Evolutionary conservation across 2,329 filamentous ascomycete genomes (phyloP).

Genomic region (Fusarium sp.): DNA sequence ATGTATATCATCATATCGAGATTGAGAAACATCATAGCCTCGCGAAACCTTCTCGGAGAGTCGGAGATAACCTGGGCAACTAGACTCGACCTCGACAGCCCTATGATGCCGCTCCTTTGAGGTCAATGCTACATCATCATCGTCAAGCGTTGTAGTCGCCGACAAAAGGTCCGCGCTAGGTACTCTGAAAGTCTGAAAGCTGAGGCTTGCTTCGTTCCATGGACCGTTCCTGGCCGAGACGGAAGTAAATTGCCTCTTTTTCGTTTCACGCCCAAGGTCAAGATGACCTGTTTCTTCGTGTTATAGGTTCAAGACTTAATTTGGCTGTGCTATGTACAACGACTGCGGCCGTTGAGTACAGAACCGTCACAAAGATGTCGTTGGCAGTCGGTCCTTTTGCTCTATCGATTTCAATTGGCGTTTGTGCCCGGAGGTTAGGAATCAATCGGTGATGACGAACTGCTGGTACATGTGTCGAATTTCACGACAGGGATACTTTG

Average conservation of each 20-base stretch:
- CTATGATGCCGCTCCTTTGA: slow-evolving; percentile 6
- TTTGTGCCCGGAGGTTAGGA: not conserved
- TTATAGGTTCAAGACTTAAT: slow-evolving; percentile 6
- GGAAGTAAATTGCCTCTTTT: not conserved
- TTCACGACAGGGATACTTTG: slow-evolving; percentile 6
- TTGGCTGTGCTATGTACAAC: slow-evolving; percentile 1
- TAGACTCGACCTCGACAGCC: slow-evolving; percentile 18
- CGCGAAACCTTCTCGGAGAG: slow-evolving; percentile 3
- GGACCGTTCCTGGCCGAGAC: not conserved
- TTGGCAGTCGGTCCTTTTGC: not conserved
- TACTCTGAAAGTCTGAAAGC: not conserved
- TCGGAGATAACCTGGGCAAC: not conserved
- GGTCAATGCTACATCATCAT: slow-evolving; percentile 2
- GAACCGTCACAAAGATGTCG: slow-evolving; percentile 2
- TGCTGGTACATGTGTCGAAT: not conserved
- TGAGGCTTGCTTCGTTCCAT: slow-evolving; percentile 4
- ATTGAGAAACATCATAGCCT: slow-evolving; percentile 1
- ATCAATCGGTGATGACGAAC: not conserved
- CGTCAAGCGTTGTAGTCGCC: not conserved
- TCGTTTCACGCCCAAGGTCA: slow-evolving; percentile 21
- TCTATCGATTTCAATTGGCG: not conserved
- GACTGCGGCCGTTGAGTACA: not conserved
- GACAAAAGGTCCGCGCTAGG: slow-evolving; percentile 13
- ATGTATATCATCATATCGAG: not conserved
- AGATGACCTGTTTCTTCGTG: slow-evolving; percentile 28